Base-by-base conservation (phyloP, 2,329 filamentous ascomycete species). In the Apiospora pterosperma region DNA sequence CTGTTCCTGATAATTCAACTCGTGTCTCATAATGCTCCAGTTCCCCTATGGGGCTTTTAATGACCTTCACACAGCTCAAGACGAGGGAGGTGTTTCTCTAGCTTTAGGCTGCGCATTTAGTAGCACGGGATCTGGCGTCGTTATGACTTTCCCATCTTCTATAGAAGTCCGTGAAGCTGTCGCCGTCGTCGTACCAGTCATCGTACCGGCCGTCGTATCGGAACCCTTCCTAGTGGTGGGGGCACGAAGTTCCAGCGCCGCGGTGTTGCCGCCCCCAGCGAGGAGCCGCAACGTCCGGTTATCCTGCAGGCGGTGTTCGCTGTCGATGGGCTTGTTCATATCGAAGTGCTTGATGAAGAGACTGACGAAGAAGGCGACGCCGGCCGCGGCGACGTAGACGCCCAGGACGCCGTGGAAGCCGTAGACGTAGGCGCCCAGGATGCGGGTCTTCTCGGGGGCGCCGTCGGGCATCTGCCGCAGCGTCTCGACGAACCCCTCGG, bases 381-480 rank as follows among this genome's bases (percentile, higher is more conserved):
- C 82, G 1, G 80, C 78, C 39, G 88, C 77, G 0, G 76, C 85
- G 36, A 82, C 79, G 72, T 85, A 81, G 36, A 86, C 80, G 39
- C 81, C 79, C 79, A 82, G 88, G 21, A 88, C 82, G 55, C 82
- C 81, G 64, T 77, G 79, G 69, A 88, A 71, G 52, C 82, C 83
- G 67, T 84, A 81, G 3, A 82, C 82, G 70, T 88, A 88, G 12
- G 81, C 80, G 62, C 62, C 59, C 8, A 66, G 31, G 21, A 66
- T 63, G 11, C 36, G 16, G 5, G n/a, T 31, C 31, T 63, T 66
- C 5, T 61, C 16, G 16, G 41, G 34, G 19, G n/a, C 14, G 7
- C 42, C 58, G n/a, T 61, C 58, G 5, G 58, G 42, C 42, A 66
- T 19, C 3, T 4, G 6, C 3, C 34, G 39, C 7, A 63, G 28